A percentile compares a stretch with the other conserved stretches of the same genome.
Conservation (phyloP, 257 asterid species). For the Rauvolfia tetraphylla region DNA sequence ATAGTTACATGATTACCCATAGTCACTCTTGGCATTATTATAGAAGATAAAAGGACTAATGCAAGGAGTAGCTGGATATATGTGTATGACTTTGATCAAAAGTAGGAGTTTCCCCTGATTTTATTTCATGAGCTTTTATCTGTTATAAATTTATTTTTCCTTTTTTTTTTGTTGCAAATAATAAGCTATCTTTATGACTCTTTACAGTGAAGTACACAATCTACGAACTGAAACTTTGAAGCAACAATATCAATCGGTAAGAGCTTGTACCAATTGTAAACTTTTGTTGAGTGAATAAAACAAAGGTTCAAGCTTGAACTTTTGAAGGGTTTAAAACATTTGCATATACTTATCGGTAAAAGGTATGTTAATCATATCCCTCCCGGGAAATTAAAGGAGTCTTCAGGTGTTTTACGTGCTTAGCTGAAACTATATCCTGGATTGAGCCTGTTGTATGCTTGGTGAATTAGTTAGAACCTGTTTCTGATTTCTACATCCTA, state of each 20-base stretch:
- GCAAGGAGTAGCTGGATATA: background rate
- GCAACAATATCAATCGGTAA: slow-evolving; percentile 87
- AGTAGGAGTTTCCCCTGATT: background rate
- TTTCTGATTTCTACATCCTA: slow-evolving; percentile 13
- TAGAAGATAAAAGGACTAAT: background rate
- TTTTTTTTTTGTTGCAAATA: background rate
- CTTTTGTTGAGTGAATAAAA: background rate
- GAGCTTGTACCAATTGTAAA: slow-evolving; percentile 20
- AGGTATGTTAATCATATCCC: background rate
- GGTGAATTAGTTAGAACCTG: background rate
- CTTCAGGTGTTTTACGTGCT: background rate
- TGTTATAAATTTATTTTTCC: background rate
- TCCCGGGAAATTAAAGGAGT: background rate
- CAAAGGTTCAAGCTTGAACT: background rate
- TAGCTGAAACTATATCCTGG: slow-evolving; percentile 3
- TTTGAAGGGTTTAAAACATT: too few species aligned
- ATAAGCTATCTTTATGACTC: slow-evolving; percentile 9
- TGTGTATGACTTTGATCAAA: background rate
- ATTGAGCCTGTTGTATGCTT: background rate
- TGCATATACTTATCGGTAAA: too few species aligned
- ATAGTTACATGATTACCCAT: background rate
- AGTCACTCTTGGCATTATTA: background rate
- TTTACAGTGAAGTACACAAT: slow-evolving; percentile 81
- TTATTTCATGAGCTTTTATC: background rate
- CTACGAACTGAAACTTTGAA: slow-evolving; percentile 69